Evolutionary conservation across 2,329 filamentous ascomycete species (phyloP), one percentile per base, ranked within the genome.

Genomic region (Didymella keratinophila): DNA sequence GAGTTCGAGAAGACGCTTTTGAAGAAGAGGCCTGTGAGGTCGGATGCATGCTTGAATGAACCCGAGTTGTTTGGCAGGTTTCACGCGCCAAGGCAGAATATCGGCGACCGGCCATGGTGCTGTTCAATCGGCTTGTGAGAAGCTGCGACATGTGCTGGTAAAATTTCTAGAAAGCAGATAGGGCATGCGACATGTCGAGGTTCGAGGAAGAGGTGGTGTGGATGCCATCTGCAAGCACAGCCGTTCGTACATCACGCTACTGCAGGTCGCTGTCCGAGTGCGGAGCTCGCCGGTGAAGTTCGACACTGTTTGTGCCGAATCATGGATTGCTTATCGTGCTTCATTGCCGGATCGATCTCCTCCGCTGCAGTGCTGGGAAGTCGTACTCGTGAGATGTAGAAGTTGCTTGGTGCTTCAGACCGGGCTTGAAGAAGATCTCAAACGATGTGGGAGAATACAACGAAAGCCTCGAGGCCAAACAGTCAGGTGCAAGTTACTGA

Each of bases 181-280:
- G 6, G 1, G 14, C 41, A 27, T 30, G 25, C 28, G 25, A 28
- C 4, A 23, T 25, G 39, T 27, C 4, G 14, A 28, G 42, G n/a
- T 28, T 39, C 4, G 12, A 3, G 25, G 16, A 23, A 37, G n/a
- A 21, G 28, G 32, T 12, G n/a, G 39, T 20, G 32, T 44, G 23
- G 14, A 28, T 23, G 28, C 21, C n/a, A 39, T 39, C 16, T 45
- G 32, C 42, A 52, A 49, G 30, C 10, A 9, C 30, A 14, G 46
- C 21, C 30, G 30, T 23, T 52, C 18, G 18, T 25, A 34, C 37
- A 28, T 43, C 10, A 28, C 45, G 52, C 45, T 55, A 49, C 25
- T 36, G 45, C 21, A 44, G 27, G 14, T 25, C 23, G 7, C 4
- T 55, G 32, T 6, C 44, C 25, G 20, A 23, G 20, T 54, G 21